Conservation (phyloP, 208 protist genomes). For the Acanthamoeba castellanii region DNA sequence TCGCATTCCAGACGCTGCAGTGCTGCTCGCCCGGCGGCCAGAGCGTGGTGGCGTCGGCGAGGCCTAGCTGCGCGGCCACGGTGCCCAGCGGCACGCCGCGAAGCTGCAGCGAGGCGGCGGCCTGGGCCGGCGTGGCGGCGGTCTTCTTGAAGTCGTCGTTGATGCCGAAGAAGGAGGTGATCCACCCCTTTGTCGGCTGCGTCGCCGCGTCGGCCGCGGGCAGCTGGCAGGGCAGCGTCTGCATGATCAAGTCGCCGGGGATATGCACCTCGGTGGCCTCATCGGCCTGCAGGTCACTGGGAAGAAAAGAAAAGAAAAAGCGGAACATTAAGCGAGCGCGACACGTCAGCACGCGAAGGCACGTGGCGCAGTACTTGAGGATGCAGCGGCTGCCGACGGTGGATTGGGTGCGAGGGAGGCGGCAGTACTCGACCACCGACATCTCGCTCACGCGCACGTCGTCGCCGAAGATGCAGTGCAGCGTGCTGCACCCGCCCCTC, state of each 20-base stretch:
- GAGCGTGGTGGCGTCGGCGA: not conserved
- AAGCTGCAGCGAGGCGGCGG: not conserved
- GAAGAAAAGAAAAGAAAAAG: not conserved
- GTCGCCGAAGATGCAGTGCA: conserved; percentile 11
- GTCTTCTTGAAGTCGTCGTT: conserved; percentile 36
- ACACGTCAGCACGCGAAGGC: not conserved
- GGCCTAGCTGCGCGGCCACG: not conserved
- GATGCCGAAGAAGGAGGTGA: conserved; percentile 53
- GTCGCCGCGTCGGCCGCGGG: not conserved
- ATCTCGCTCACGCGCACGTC: conserved; percentile 3
- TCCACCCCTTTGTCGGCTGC: not conserved
- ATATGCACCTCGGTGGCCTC: not conserved
- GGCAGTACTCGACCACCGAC: conserved; percentile 57
- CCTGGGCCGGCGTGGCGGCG: not conserved
- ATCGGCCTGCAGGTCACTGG: conserved; percentile 36
- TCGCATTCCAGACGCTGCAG: conserved; percentile 47
- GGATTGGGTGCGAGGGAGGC: not conserved
- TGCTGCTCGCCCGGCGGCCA: not conserved
- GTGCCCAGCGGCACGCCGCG: not conserved
- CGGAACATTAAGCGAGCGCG: not conserved
- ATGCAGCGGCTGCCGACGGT: conserved; percentile 22
- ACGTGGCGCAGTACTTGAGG: not conserved
- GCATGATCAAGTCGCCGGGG: conserved; percentile 28
- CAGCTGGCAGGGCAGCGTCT: not conserved
- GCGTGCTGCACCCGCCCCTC: conserved; percentile 39